Conservation (phyloP, 2,329 filamentous ascomycete species). For the Emergomyces orientalis region DNA sequence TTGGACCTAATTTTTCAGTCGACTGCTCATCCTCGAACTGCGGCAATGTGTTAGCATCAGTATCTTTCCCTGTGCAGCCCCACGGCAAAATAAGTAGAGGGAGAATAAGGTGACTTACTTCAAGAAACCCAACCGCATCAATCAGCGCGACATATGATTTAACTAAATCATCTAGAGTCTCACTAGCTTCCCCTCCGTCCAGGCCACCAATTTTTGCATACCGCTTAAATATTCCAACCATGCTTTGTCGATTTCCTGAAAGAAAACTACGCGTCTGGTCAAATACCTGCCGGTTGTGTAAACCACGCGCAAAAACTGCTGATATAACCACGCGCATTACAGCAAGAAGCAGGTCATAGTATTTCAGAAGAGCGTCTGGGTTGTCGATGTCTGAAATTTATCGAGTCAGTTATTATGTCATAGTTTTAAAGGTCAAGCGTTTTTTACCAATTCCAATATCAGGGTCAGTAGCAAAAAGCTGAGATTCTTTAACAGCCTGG, state of each 20-base stretch:
- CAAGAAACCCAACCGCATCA: conserved; percentile 70
- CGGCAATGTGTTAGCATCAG: conserved; percentile 6
- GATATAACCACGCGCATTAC: conserved; percentile 74
- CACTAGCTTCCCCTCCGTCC: conserved; percentile 42
- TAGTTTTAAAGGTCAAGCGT: conserved; percentile 8
- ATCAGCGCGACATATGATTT: conserved; percentile 80
- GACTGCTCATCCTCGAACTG: conserved; percentile 35
- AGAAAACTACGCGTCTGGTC: conserved; percentile 72
- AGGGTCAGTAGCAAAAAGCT: conserved; percentile 82
- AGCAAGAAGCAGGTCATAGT: conserved; percentile 73
- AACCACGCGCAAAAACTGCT: conserved; percentile 69
- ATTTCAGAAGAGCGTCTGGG: conserved; percentile 61
- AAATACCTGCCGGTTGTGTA: conserved; percentile 64
- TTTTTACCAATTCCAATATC: conserved; percentile 67
- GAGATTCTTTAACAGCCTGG: conserved; percentile 65
- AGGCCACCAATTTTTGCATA: conserved; percentile 64
- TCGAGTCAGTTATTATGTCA: conserved; percentile 2
- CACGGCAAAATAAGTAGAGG: background rate
- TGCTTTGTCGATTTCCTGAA: conserved; percentile 68
- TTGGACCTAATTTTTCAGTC: background rate
- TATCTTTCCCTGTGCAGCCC: background rate
- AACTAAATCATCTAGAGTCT: conserved; percentile 64
- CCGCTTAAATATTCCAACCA: conserved; percentile 83
- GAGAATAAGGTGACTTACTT: conserved; percentile 50
- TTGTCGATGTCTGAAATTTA: conserved; percentile 52